Evolutionary conservation across 768 basidiomycete species (phyloP).

Genomic region (Phylloporus rhodoxanthus): DNA sequence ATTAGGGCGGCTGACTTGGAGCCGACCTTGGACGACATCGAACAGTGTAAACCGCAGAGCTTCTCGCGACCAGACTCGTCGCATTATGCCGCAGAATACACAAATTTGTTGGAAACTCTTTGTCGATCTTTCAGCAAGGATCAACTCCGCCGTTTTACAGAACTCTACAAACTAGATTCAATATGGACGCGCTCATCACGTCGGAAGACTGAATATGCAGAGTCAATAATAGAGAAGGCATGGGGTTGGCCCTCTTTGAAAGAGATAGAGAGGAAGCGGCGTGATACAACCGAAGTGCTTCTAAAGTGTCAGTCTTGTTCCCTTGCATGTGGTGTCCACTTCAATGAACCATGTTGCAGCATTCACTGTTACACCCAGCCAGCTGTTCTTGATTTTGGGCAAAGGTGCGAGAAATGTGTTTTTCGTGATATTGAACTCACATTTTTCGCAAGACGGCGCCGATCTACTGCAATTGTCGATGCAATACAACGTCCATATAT

Average conservation of each 20-base stretch:
- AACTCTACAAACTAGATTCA: slow-evolving; percentile 40
- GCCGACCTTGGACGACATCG: slow-evolving; percentile 57
- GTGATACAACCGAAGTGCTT: slow-evolving; percentile 44
- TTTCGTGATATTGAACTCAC: slow-evolving; percentile 6
- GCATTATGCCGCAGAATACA: slow-evolving; percentile 50
- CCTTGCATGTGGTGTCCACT: neutral
- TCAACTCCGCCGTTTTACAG: slow-evolving; percentile 53
- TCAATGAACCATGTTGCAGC: slow-evolving; percentile 33
- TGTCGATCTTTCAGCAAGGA: slow-evolving; percentile 56
- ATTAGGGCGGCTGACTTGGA: slow-evolving; percentile 41
- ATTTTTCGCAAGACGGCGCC: slow-evolving; percentile 47
- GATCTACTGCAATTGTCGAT: slow-evolving; percentile 56
- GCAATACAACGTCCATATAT: slow-evolving; percentile 56
- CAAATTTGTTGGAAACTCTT: slow-evolving; percentile 45
- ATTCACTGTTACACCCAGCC: slow-evolving; percentile 49
- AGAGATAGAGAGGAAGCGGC: slow-evolving; percentile 44
- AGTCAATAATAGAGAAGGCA: slow-evolving; percentile 52
- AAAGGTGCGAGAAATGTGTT: slow-evolving; percentile 41
- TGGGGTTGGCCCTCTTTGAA: slow-evolving; percentile 68
- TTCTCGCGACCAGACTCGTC: slow-evolving; percentile 37
- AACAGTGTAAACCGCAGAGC: slow-evolving; percentile 44
- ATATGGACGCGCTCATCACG: slow-evolving; percentile 30
- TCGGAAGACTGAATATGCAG: slow-evolving; percentile 39
- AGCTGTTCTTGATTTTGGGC: slow-evolving; percentile 68
- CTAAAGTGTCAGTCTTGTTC: slow-evolving; percentile 38